These are phyloP conservation scores for Phialophora macrospora DNA, from an alignment of 2,329 filamentous ascomycete species.

Conservation along the genomic window DNA sequence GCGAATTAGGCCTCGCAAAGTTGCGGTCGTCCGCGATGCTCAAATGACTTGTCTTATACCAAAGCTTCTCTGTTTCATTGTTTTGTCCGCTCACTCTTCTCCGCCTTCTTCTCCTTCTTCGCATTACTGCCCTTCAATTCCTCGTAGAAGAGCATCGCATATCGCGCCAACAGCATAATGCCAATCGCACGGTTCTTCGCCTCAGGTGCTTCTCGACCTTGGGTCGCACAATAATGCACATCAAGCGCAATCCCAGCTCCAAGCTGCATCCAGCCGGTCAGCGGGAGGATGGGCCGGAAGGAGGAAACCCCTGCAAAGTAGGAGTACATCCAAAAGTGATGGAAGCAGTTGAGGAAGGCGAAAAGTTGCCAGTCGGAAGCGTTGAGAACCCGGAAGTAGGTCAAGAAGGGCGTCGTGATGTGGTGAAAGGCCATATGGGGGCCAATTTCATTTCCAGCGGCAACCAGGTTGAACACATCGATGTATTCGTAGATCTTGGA, in stretches of 20 bases:
- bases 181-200: constrained; percentile 21
- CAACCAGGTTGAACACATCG: constrained; percentile 43
- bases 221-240: constrained; percentile 19
- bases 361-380: constrained; percentile 41
- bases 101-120: constrained; percentile 14
- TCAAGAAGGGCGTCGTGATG: constrained; percentile 43
- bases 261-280: constrained; percentile 38
- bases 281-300: constrained; percentile 35
- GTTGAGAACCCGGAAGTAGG: constrained; percentile 39
- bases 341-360: constrained; percentile 41
- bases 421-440: constrained; percentile 44
- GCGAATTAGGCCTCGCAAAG: constrained; percentile 25
- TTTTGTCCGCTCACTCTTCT: constrained; percentile 9
- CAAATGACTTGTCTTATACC: not conserved
- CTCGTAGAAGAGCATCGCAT: constrained; percentile 30
- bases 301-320: constrained; percentile 42
- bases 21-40: not conserved
- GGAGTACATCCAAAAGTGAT: constrained; percentile 43
- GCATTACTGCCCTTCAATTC: constrained; percentile 21
- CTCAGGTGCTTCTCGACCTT: constrained; percentile 19
- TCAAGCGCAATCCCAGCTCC: constrained; percentile 36
- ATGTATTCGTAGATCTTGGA: constrained; percentile 45
- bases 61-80: constrained; percentile 1
- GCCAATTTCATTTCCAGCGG: constrained; percentile 39
- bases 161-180: constrained; percentile 23